phyloP scores from a whole-genome alignment of 352 stramenopile species.

The Pythium periplocum region DNA sequence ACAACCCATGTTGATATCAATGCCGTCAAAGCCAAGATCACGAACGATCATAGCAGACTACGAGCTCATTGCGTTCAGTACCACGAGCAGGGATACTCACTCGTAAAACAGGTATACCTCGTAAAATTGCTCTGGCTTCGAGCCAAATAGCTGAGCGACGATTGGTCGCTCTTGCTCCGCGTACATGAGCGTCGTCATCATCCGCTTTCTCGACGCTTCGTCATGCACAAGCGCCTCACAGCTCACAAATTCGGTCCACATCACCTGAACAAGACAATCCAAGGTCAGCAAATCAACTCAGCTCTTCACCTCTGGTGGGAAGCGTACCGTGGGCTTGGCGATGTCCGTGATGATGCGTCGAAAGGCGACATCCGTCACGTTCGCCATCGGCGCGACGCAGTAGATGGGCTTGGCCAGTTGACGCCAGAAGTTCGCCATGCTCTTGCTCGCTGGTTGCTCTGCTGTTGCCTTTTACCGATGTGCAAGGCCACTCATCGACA shows the following conservation, averaged over 20 bases:
- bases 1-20: constrained; percentile 87
- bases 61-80: no score
- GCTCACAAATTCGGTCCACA: constrained; percentile 86
- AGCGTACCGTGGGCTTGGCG: constrained; percentile 54
- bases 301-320: background rate
- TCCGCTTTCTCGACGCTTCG: constrained; percentile 45
- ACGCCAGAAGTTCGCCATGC: constrained; percentile 55
- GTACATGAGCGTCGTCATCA: constrained; percentile 78
- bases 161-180: constrained; percentile 65
- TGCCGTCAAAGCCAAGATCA: constrained; percentile 78
- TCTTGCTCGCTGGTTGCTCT: background rate
- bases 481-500: no score
- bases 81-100: no score
- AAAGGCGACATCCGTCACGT: constrained; percentile 77
- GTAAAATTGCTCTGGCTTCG: constrained; percentile 83
- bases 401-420: constrained; percentile 59
- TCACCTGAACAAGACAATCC: constrained; percentile 24
- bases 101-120: constrained; percentile 29
- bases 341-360: constrained; percentile 69
- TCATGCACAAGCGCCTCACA: constrained; percentile 76
- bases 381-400: constrained; percentile 81
- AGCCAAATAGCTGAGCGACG: constrained; percentile 80
- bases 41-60: constrained; percentile 72
- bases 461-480: constrained; percentile 8
- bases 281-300: background rate